A percentile compares a stretch with the other conserved stretches of the same genome.
phyloP scores from a whole-genome alignment of 257 asterid species.

The Coffea eugenioides region DNA sequence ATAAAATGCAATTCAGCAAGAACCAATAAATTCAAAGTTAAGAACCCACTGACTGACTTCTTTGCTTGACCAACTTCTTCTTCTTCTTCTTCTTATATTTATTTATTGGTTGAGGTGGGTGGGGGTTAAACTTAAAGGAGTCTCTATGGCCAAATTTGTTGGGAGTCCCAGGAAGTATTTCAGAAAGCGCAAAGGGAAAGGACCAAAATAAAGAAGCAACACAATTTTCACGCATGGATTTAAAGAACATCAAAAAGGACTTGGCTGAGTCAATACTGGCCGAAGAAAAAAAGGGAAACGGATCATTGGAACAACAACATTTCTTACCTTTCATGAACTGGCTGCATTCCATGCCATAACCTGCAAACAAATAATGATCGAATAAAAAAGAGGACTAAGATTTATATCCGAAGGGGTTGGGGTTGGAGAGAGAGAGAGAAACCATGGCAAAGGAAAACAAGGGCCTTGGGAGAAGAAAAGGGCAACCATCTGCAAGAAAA shows the following conservation, averaged over 20 bases:
- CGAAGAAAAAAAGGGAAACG: neutral
- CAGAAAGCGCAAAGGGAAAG: neutral
- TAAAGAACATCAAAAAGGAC: neutral
- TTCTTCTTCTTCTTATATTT: too few relatives aligned
- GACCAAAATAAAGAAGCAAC: neutral
- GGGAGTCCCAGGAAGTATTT: neutral
- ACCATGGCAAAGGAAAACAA: conserved; percentile 98
- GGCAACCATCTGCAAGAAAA: conserved; percentile 97
- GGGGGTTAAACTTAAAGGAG: neutral
- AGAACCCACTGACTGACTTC: neutral
- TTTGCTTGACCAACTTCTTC: neutral
- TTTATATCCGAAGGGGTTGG: neutral
- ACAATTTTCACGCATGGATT: too few relatives aligned
- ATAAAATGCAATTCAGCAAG: neutral
- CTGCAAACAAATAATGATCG: conserved; percentile 49
- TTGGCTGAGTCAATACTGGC: neutral
- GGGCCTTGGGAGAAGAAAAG: conserved; percentile 79
- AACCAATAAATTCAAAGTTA: neutral
- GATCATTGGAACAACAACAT: conserved; percentile 2
- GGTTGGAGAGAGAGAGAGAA: conserved; percentile 12
- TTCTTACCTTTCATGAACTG: conserved; percentile 73
- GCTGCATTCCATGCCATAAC: conserved; percentile 99
- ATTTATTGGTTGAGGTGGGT: too few relatives aligned
- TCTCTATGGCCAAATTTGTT: neutral
- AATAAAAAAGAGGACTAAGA: neutral